Evolutionary conservation across 2,329 filamentous ascomycete species (phyloP), one percentile per base, ranked within the genome.

Genomic region (Colletotrichum tropicale): DNA sequence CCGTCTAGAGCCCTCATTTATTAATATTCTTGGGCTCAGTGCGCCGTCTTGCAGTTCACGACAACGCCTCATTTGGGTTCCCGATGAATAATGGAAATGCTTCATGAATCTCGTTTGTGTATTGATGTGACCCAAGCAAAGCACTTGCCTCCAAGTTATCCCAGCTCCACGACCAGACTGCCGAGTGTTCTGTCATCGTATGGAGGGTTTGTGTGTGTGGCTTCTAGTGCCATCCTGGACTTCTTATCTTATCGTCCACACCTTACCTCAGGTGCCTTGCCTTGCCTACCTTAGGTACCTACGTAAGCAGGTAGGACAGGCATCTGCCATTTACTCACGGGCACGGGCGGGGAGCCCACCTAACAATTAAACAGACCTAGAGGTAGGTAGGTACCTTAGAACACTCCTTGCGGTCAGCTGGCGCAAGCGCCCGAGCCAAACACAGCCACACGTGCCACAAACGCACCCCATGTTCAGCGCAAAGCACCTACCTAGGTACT

Each of bases 361-460:
- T 43, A n/a, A 10, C 18, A 58, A 26, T 21, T 56, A 30, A 67
- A 28, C 38, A 36, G 36, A 16, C 30, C 24, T 36, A 56, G 24
- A 24, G 24, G 24, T 24, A 24, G 24, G 24, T 24, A 32, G 24
- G n/a, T 26, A 26, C 12, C 18, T n/a, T 64, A 21, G 60, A 61
- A 21, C 30, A 64, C 58, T 62, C 30, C 58, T n/a, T 7, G 16
- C 18, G 16, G 48, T 68, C 64, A 32, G 26, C 65, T 55, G 36
- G 28, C 36, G 26, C 61, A 43, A 30, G 30, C 38, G 26, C 55
- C 30, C 36, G 28, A 52, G 15, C 70, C 65, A 55, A 66, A 56
- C 26, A 38, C 34, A 65, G 60, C 66, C 71, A 74, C 71, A 71
- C 58, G 66, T 71, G 58, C 66, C 66, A 58, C 21, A 38, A 73